These are phyloP conservation scores for Pyricularia sp. DNA, from an alignment of 2,329 filamentous ascomycete genomes.

Conservation along the genomic window DNA sequence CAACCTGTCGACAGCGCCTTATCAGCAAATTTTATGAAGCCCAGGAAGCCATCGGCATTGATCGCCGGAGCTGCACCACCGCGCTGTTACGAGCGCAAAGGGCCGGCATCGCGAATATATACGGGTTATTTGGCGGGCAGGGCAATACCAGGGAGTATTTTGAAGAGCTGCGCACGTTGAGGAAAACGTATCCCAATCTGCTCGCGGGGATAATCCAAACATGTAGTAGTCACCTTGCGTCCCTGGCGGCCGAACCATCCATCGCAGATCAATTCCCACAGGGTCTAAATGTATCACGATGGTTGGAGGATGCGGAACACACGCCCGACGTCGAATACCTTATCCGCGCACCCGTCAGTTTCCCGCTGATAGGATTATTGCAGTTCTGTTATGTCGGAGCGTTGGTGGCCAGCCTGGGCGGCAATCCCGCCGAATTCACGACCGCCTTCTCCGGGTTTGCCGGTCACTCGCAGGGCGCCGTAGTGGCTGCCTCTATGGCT, in stretches of 20 bases:
- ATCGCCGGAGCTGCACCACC: slow-evolving; percentile 84
- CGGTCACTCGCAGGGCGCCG: slow-evolving; percentile 91
- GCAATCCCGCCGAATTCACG: slow-evolving; percentile 76
- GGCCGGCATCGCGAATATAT: slow-evolving; percentile 72
- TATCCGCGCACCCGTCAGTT: slow-evolving; percentile 85
- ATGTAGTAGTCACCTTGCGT: slow-evolving; percentile 74
- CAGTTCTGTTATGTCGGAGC: slow-evolving; percentile 94
- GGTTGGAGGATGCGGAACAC: slow-evolving; percentile 77
- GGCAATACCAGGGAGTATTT: slow-evolving; percentile 99
- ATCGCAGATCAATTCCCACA: slow-evolving; percentile 95
- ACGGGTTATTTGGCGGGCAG: slow-evolving; percentile 91
- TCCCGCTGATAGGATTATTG: slow-evolving; percentile 89
- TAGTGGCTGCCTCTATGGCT: slow-evolving; percentile 83
- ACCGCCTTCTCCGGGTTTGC: slow-evolving; percentile 77
- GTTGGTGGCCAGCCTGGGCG: slow-evolving; percentile 80
- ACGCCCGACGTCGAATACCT: slow-evolving; percentile 95
- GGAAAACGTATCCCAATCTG: neutral
- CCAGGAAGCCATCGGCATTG: slow-evolving; percentile 66
- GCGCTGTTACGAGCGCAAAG: slow-evolving; percentile 79
- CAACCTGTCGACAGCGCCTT: slow-evolving; percentile 83
- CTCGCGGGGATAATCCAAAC: slow-evolving; percentile 24
- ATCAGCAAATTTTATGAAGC: slow-evolving; percentile 86
- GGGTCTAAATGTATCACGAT: slow-evolving; percentile 86
- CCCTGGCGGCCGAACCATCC: slow-evolving; percentile 65
- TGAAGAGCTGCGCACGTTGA: slow-evolving; percentile 53